Evolutionary conservation across 2,329 filamentous ascomycete species (phyloP).

Genomic region (Fusarium succisae): DNA sequence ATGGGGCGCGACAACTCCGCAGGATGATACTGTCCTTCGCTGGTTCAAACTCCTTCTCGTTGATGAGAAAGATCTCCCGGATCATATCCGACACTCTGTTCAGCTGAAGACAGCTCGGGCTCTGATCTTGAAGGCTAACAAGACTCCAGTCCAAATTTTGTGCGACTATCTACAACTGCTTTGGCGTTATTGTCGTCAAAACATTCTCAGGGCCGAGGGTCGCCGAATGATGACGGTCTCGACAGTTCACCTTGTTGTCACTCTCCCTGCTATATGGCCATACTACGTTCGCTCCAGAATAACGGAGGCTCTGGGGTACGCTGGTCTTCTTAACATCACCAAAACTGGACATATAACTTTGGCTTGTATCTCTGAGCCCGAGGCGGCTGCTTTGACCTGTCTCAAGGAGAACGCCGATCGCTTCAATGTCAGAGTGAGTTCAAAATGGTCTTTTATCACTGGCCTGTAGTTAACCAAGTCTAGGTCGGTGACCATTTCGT

Average conservation of each 20-base stretch:
- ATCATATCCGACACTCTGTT: slow-evolving; percentile 32
- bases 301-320: slow-evolving; percentile 45
- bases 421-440: slow-evolving; percentile 35
- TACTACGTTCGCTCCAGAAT: slow-evolving; percentile 50
- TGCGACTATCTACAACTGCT: slow-evolving; percentile 47
- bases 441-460: not conserved
- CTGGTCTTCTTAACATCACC: slow-evolving; percentile 49
- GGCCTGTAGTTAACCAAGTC: not conserved
- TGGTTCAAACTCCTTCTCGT: slow-evolving; percentile 57
- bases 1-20: slow-evolving; percentile 49
- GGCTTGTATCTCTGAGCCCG: slow-evolving; percentile 55
- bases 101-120: slow-evolving; percentile 33
- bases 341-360: slow-evolving; percentile 44
- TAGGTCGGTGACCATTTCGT: slow-evolving; percentile 43
- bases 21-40: slow-evolving; percentile 35
- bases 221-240: not conserved
- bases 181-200: slow-evolving; percentile 45
- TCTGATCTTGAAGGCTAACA: slow-evolving; percentile 23
- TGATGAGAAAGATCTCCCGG: slow-evolving; percentile 47
- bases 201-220: slow-evolving; percentile 42
- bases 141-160: slow-evolving; percentile 44
- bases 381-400: slow-evolving; percentile 55
- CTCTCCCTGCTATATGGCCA: slow-evolving; percentile 58
- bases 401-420: slow-evolving; percentile 44
- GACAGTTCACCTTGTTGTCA: slow-evolving; percentile 51